Evolutionary conservation across 2,329 filamentous ascomycete genomes (phyloP), one percentile per base, ranked within the genome.

Genomic region (Grosmannia serpens): DNA sequence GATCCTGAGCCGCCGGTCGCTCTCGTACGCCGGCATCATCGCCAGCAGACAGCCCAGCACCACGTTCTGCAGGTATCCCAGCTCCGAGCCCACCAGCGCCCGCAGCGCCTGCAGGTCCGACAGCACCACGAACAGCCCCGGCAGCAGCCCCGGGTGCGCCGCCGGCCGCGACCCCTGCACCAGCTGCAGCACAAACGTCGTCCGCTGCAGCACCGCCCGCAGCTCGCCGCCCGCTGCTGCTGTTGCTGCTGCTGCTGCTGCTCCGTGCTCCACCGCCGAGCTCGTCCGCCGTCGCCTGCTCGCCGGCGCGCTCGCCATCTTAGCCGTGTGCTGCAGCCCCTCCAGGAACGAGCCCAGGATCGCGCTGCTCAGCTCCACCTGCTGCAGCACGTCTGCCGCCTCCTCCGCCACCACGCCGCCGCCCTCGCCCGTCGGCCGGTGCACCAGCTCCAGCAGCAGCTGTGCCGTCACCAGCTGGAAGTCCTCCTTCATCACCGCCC

Each of bases 31-130:
- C 60, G 90, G 87, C 64, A 97, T 84, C 73, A 97, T 95, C 49
- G 87, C 84, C 55, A 92, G 77, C 38, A 99, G 77, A 65, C 88
- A 91, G 63, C 87, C 83, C 46, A 99, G 79, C 9, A 94, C 85
- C 56, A 97, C 75, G 63, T 88, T 89, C 69, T 97, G 88, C 49
- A 97, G 77, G 73, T 97, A 97, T 20, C 91, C 89, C 61, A 96
- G 80, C 68, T 95, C 91, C 0, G 91, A 92, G 49, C 88, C 86
- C 29, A 91, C 84, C 59, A 92, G 83, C 29, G 84, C 82, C 69
- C 89, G 87, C 69, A 94, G 88, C 61, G 90, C 87, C 65, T 95
- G 91, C 27, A 99, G 79, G 67, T 95, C 89, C 6, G 87, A 86
- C n/a, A 99, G 80, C 0, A 89, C 81, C 59, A 86, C 85, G 73